Percentiles rank a stretch among this genome's conserved stretches.
These are phyloP conservation scores for Cercophora newfieldiana DNA, from an alignment of 495 filamentous ascomycete genomes.

Conservation along the genomic window DNA sequence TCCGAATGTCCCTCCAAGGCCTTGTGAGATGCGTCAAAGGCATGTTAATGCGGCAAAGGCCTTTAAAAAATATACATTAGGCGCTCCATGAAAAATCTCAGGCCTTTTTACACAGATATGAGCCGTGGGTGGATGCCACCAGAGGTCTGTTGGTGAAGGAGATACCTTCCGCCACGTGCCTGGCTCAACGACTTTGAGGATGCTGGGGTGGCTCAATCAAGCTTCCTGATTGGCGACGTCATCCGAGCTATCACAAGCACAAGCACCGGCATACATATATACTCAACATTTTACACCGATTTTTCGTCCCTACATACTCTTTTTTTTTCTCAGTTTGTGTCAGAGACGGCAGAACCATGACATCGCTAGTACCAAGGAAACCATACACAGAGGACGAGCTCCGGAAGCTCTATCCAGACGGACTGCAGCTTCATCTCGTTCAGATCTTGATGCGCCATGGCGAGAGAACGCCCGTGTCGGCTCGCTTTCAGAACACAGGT, in stretches of 20 bases:
- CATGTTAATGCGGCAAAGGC: too few species aligned
- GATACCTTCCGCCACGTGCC: too few species aligned
- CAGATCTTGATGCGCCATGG: conserved; percentile 92
- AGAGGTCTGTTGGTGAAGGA: too few species aligned
- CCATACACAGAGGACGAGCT: conserved; percentile 85
- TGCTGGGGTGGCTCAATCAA: not conserved
- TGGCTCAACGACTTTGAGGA: too few species aligned
- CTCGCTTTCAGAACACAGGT: conserved; percentile 89
- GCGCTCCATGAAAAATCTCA: too few species aligned
- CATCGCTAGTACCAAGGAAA: conserved; percentile 68
- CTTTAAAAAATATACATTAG: too few species aligned
- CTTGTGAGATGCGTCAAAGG: too few species aligned
- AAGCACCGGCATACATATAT: not conserved
- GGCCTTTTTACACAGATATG: too few species aligned
- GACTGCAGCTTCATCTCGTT: conserved; percentile 80
- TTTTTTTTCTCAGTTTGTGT: not conserved
- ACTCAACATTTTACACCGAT: not conserved
- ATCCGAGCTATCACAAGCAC: not conserved
- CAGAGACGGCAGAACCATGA: conserved; percentile 55
- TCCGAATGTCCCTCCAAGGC: too few species aligned
- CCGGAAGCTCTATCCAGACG: conserved; percentile 72
- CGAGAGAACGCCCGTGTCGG: conserved; percentile 81
- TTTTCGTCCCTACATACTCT: not conserved
- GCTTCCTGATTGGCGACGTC: not conserved
- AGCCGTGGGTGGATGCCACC: too few species aligned